Evolutionary conservation across 805 yeast species (phyloP).

Genomic region (Monosporozyma servazzii): DNA sequence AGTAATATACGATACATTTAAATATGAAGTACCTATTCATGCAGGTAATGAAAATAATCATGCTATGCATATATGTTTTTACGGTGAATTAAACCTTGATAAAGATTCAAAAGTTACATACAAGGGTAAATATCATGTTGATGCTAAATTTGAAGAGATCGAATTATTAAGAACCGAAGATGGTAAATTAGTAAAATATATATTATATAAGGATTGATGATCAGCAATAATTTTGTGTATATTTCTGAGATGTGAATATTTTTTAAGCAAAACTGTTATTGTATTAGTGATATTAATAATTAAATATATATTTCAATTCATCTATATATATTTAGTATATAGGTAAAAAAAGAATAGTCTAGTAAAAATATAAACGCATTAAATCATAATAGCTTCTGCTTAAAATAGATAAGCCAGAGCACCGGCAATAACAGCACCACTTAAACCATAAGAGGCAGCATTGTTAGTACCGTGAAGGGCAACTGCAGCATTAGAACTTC

Average conservation of each 20-base stretch:
- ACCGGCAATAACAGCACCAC: constrained; percentile 13
- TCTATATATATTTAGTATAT: not conserved
- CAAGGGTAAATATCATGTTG: constrained; percentile 27
- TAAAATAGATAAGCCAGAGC: constrained; percentile 9
- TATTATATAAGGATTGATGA: constrained; percentile 15
- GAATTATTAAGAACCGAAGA: constrained; percentile 22
- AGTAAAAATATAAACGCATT: not conserved
- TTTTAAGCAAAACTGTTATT: too few species aligned
- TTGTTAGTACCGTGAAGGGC: not conserved
- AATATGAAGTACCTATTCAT: constrained; percentile 23
- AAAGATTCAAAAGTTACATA: constrained; percentile 18
- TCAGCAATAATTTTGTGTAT: not conserved
- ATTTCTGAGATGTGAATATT: too few species aligned
- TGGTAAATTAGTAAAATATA: constrained; percentile 21
- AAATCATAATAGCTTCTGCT: not conserved
- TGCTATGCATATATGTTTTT: constrained; percentile 24
- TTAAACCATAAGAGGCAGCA: constrained; percentile 5
- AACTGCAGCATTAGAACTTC: constrained; percentile 5
- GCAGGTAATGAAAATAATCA: constrained; percentile 12
- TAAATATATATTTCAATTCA: too few species aligned
- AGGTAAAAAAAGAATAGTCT: not conserved
- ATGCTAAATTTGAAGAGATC: constrained; percentile 24
- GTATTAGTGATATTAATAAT: too few species aligned
- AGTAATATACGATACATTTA: constrained; percentile 19
- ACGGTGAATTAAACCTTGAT: constrained; percentile 22